Conservation (phyloP, 352 stramenopile species). For the Globisporangium barbulae region DNA sequence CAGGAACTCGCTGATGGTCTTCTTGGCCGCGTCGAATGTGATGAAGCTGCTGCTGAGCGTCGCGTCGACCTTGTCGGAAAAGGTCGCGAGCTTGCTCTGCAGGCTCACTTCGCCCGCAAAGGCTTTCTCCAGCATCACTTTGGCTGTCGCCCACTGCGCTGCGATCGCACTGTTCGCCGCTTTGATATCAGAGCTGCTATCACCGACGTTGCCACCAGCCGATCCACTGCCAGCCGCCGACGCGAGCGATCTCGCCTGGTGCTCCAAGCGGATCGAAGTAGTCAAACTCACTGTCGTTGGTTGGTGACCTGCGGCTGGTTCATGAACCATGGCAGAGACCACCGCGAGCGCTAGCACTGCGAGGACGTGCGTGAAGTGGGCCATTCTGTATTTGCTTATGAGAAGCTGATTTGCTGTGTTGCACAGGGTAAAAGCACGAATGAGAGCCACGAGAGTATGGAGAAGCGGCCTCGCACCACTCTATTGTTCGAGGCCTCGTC, state of each 20-base stretch:
- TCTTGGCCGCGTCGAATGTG: not conserved
- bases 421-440: not conserved
- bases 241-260: not conserved
- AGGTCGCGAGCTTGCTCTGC: not conserved
- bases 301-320: not conserved
- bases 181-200: not conserved
- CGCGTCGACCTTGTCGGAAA: not conserved
- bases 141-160: not conserved
- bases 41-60: not conserved
- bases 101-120: not conserved
- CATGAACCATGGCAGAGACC: not conserved
- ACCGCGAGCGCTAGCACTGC: not conserved
- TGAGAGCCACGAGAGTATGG: not conserved
- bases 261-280: not conserved
- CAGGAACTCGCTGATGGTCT: not conserved
- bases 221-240: conserved; percentile 1
- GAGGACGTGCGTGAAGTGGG: not conserved
- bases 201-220: not conserved
- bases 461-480: no score
- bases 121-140: not conserved
- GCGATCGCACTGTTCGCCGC: conserved; percentile 1
- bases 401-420: not conserved
- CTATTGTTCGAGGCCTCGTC: no score
- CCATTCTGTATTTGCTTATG: not conserved
- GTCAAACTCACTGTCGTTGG: not conserved